Percentiles rank a stretch among this genome's conserved stretches.
These are phyloP conservation scores for Graphilbum fragrans DNA, from an alignment of 2,329 filamentous ascomycete genomes.

Conservation along the genomic window DNA sequence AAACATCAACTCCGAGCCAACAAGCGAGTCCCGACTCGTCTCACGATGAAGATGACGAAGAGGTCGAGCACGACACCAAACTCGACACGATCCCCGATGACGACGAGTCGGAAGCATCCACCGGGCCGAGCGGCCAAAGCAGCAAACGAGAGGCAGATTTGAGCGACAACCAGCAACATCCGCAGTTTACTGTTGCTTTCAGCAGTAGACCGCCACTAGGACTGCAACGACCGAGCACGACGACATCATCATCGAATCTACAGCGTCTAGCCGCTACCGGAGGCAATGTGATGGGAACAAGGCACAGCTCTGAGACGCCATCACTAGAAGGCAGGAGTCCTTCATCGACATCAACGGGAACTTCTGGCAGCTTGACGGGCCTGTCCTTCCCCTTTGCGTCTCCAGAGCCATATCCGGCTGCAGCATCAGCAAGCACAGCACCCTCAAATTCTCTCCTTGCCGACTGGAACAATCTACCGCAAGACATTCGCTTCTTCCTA, in stretches of 20 bases:
- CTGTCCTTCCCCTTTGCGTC: conserved; percentile 14
- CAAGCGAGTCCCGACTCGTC: conserved; percentile 40
- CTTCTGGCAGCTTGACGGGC: conserved; percentile 22
- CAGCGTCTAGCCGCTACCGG: conserved; percentile 16
- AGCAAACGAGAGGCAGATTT: not conserved
- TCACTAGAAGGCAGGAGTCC: conserved; percentile 39
- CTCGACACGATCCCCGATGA: conserved; percentile 45
- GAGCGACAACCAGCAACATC: not conserved
- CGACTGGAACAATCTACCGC: conserved; percentile 47
- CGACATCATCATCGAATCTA: conserved; percentile 23
- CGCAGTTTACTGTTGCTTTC: conserved; percentile 1
- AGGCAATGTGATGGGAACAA: conserved; percentile 11
- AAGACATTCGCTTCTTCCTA: conserved; percentile 67
- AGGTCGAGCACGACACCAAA: conserved; percentile 26
- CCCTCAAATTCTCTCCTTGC: conserved; percentile 12
- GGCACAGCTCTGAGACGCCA: conserved; percentile 39
- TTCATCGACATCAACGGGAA: conserved; percentile 37
- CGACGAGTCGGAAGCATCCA: conserved; percentile 20
- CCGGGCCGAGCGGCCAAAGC: not conserved
- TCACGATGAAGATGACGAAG: conserved; percentile 40
- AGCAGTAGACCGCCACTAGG: not conserved
- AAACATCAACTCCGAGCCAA: conserved; percentile 22
- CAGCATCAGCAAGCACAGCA: conserved; percentile 15
- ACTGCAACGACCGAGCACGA: conserved; percentile 23
- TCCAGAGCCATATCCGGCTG: not conserved